These are phyloP conservation scores for Dioscorea cayenensis DNA, from an alignment of 116 monocot species.

Conservation along the genomic window DNA sequence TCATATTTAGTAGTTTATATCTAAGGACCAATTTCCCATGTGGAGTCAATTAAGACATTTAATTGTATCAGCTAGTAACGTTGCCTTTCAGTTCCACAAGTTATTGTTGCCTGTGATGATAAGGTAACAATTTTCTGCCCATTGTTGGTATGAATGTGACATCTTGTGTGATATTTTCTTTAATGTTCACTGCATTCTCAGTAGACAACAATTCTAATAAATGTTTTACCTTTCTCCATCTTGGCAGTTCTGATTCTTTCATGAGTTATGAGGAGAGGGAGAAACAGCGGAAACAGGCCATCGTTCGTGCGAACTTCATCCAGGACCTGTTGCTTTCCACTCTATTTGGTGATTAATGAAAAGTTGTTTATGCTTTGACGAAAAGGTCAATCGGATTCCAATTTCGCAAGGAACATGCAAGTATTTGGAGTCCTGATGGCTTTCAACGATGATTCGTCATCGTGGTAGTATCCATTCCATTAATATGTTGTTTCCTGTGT, in stretches of 20 bases:
- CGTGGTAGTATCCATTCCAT: not conserved
- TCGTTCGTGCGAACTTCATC: conserved; percentile 41
- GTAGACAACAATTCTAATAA: not conserved
- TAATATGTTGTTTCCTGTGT: not conserved
- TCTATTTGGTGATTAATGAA: conserved; percentile 36
- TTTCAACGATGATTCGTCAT: not conserved
- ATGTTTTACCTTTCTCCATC: not conserved
- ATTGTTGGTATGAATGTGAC: too few relatives aligned
- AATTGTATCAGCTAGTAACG: too few relatives aligned
- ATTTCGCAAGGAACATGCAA: not conserved
- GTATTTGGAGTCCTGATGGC: not conserved
- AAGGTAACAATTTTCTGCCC: too few relatives aligned
- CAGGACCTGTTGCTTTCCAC: conserved; percentile 54
- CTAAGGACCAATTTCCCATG: too few relatives aligned
- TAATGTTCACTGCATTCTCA: not conserved
- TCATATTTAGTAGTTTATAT: too few relatives aligned
- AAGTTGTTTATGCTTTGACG: not conserved
- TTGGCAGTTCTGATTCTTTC: conserved; percentile 38
- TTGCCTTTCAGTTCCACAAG: too few relatives aligned
- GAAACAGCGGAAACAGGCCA: conserved; percentile 43
- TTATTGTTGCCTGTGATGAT: too few relatives aligned
- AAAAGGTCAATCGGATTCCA: not conserved
- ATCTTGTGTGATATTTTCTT: not conserved
- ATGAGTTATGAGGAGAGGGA: conserved; percentile 66
- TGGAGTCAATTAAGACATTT: too few relatives aligned